phyloP scores from a whole-genome alignment of 257 asterid genomes.

The Striga asiatica region DNA sequence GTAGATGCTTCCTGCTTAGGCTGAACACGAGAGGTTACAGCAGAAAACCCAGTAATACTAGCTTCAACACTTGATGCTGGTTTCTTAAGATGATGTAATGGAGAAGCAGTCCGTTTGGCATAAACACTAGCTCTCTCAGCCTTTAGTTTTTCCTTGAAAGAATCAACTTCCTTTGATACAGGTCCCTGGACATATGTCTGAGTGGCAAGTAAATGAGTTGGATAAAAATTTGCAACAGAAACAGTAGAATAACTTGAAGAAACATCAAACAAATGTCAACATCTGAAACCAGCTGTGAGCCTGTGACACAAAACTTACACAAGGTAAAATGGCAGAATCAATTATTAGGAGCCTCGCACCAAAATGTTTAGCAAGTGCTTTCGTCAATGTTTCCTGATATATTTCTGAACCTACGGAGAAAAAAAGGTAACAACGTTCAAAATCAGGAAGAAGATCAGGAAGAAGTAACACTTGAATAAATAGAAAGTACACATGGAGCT shows the following conservation, averaged over 20 bases:
- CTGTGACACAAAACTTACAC: conserved; percentile 41
- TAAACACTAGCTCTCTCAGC: conserved; percentile 54
- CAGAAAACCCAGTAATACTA: conserved; percentile 49
- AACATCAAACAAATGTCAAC: not conserved
- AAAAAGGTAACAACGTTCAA: not conserved
- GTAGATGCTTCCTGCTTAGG: conserved; percentile 84
- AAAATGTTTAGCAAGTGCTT: conserved; percentile 68
- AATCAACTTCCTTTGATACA: conserved; percentile 44
- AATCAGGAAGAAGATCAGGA: conserved; percentile 10
- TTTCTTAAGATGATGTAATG: conserved; percentile 53
- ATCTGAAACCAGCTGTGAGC: not conserved
- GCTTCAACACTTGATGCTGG: conserved; percentile 74
- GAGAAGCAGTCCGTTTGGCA: conserved; percentile 51
- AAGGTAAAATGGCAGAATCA: conserved; percentile 54
- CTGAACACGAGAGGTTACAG: conserved; percentile 40
- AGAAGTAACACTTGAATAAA: not conserved
- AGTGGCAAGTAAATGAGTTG: not conserved
- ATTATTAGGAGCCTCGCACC: conserved; percentile 57
- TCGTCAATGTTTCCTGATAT: conserved; percentile 67
- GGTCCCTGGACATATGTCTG: conserved; percentile 43
- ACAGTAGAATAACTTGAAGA: not conserved
- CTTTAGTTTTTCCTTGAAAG: conserved; percentile 50
- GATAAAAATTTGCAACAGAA: not conserved
- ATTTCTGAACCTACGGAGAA: conserved; percentile 69
- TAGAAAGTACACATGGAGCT: not conserved